A percentile compares a stretch with the other conserved stretches of the same genome.
Evolutionary conservation across 169 alveolate species (phyloP).

Genomic region (Babesia ovis): DNA sequence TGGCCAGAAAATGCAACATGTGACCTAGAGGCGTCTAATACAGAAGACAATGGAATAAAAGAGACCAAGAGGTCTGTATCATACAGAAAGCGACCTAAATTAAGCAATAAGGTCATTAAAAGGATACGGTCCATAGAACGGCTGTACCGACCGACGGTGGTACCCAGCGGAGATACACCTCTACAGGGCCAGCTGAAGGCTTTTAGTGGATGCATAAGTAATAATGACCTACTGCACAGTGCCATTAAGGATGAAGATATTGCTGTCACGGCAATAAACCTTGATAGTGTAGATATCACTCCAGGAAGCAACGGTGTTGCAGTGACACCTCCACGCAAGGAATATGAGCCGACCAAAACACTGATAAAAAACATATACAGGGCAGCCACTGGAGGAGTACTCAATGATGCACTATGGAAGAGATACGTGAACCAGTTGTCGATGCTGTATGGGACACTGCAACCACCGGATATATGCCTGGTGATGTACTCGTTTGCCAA

Average conservation of each 20-base stretch:
- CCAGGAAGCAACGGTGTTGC: too few relatives aligned
- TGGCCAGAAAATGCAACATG: background rate
- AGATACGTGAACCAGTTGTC: conserved; percentile 70
- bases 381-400: conserved; percentile 73
- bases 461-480: conserved; percentile 71
- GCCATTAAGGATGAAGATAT: background rate
- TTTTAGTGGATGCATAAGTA: too few relatives aligned
- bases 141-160: conserved; percentile 40
- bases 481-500: conserved; percentile 77
- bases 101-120: conserved; percentile 50
- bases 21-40: background rate
- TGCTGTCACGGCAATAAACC: background rate
- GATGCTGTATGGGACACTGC: conserved; percentile 53
- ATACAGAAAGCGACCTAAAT: background rate
- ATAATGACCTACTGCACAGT: background rate
- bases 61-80: background rate
- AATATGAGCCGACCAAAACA: conserved; percentile 50
- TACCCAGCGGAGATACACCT: too few relatives aligned
- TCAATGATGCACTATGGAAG: conserved; percentile 78
- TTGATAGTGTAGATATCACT: conserved; percentile 11
- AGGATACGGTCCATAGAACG: conserved; percentile 49
- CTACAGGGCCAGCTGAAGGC: too few relatives aligned
- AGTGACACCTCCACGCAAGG: too few relatives aligned
- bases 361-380: conserved; percentile 68
- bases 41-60: background rate